phyloP scores from a whole-genome alignment of 345 rosid genomes.

The Populus ilicifolia region DNA sequence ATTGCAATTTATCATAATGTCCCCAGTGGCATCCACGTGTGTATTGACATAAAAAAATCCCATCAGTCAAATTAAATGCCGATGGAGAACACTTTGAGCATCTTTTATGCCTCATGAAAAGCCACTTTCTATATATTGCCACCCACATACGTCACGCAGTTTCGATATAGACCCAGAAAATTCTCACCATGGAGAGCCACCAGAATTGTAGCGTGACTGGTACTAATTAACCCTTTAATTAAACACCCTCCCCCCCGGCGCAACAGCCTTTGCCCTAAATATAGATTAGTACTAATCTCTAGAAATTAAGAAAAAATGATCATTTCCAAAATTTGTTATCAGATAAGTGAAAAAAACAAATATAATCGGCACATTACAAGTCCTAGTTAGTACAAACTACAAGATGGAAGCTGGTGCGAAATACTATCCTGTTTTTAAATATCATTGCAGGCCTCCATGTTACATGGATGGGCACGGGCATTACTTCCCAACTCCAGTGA shows the following conservation, averaged over 20 bases:
- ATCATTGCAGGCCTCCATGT: slow-evolving; percentile 29
- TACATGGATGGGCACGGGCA: slow-evolving; percentile 41
- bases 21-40: background rate
- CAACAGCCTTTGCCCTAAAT: background rate
- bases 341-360: too few species aligned
- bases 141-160: background rate
- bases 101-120: background rate
- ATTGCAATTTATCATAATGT: background rate
- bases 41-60: background rate
- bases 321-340: background rate
- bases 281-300: background rate
- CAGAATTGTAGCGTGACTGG: background rate
- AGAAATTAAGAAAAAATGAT: too few species aligned
- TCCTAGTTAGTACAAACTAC: too few species aligned
- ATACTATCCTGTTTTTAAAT: slow-evolving; percentile 24
- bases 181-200: background rate
- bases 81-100: background rate
- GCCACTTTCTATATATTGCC: background rate
- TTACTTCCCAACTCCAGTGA: slow-evolving; percentile 31
- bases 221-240: background rate
- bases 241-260: too few species aligned
- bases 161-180: background rate
- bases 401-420: slow-evolving; percentile 18
- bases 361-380: background rate
- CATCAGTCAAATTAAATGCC: background rate